Base-by-base conservation (phyloP, 2,329 filamentous ascomycete genomes). In the Arthrobotrys musiformis region DNA sequence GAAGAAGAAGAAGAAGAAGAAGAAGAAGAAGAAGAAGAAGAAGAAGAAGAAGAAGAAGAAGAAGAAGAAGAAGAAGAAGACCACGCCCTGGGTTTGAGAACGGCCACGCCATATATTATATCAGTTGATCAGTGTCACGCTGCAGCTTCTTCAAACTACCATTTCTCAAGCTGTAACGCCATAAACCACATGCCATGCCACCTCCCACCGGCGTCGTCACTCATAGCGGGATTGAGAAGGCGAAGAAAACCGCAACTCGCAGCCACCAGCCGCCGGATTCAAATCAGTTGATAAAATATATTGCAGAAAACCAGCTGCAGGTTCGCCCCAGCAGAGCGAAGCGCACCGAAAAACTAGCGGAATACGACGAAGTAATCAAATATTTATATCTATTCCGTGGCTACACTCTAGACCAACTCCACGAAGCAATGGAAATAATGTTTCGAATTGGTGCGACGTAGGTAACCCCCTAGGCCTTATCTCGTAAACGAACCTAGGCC, bases 401-500 rank as follows among this genome's bases (percentile, higher is more conserved):
- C 4, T 69, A 69, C 22, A 69, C 26, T 4, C 17, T 60, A 17
- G 64, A 61, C 6, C n/a, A 69, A 19, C 50, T 50, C 9, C 28
- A 60, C 11, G 52, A 50, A 22, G 33, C 28, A 1, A 69, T 69
- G 64, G 64, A 61, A 28, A 50, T 40, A 1, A 35, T 61, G 0
- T 69, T 69, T 30, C 11, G 26, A 7, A 69, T 61, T 13, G 64
- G 52, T 24, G 64, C 64, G 13, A 60, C 64, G 64, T 69, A 69
- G 28, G 64, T 2, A 13, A 37, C 9, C 9, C 9, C 33, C 5
- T 37, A 2, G 3, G 2, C 13, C 33, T 9, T 37, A 11, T 2
- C 2, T 37, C 33, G 33, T 13, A 40, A 40, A 40, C n/a, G 11
- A 2, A 2, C n/a, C 35, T n/a, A 40, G n/a, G n/a, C n/a, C n/a